Conservation (phyloP, 1,284 basidiomycete species). For the Meira nashicola region DNA sequence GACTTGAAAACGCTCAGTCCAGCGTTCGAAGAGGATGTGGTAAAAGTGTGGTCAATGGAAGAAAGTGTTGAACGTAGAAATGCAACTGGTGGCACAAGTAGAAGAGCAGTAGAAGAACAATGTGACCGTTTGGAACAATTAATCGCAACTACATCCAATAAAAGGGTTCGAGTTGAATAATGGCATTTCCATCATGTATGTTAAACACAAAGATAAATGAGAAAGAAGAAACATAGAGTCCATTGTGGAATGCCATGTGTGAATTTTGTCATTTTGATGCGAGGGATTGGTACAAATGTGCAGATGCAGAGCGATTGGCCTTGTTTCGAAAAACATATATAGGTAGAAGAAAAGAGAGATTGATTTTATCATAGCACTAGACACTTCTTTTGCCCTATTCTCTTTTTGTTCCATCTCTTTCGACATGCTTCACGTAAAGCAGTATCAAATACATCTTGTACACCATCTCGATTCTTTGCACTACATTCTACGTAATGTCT, state of each 20-base stretch:
- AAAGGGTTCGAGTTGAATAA: background rate
- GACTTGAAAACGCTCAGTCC: constrained; percentile 73
- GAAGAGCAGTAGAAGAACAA: constrained; percentile 77
- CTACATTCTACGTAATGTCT: constrained; percentile 85
- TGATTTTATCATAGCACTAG: constrained; percentile 64
- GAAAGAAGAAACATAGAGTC: background rate
- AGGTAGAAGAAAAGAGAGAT: background rate
- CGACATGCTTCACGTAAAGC: constrained; percentile 73
- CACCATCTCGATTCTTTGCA: constrained; percentile 80
- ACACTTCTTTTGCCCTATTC: constrained; percentile 63
- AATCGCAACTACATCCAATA: background rate
- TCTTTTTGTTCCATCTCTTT: constrained; percentile 19
- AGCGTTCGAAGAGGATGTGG: constrained; percentile 76
- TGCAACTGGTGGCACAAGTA: constrained; percentile 85
- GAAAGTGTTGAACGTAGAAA: constrained; percentile 83
- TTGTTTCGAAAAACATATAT: background rate
- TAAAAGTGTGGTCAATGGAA: constrained; percentile 50
- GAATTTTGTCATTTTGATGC: too few species aligned
- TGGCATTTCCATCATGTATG: background rate
- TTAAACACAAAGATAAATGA: background rate
- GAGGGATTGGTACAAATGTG: background rate
- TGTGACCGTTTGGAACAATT: constrained; percentile 34
- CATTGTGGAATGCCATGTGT: background rate
- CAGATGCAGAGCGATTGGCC: background rate
- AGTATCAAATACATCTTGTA: constrained; percentile 85